These are phyloP conservation scores for Ogataea corticis DNA, from an alignment of 805 yeast species.

Conservation along the genomic window DNA sequence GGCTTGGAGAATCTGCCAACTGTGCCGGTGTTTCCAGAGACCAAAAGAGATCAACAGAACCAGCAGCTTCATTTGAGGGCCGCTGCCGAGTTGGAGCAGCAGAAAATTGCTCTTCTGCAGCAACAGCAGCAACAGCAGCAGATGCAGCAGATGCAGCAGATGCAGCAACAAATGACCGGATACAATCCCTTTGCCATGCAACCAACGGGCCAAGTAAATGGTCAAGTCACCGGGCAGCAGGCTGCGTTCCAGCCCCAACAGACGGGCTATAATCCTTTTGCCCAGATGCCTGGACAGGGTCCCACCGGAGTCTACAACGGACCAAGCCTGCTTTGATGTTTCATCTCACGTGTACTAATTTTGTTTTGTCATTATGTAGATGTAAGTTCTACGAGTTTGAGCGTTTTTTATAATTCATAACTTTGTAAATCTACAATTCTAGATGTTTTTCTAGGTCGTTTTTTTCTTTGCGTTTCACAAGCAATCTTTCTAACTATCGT, in stretches of 20 bases:
- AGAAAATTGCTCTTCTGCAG: constrained; percentile 12
- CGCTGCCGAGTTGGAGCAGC: constrained; percentile 23
- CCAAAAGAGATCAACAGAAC: constrained; percentile 32
- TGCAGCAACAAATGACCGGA: constrained; percentile 15
- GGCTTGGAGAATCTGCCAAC: constrained; percentile 70
- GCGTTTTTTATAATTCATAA: no score
- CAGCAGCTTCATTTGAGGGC: constrained; percentile 25
- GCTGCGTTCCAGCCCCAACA: constrained; percentile 10
- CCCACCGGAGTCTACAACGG: constrained; percentile 27
- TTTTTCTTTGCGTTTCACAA: no score
- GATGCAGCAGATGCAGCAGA: constrained; percentile 17
- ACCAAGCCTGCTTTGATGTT: constrained; percentile 28
- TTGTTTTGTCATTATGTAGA: neutral
- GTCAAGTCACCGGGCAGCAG: neutral
- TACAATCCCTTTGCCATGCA: constrained; percentile 22
- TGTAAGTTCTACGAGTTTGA: no score
- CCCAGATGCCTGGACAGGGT: constrained; percentile 3
- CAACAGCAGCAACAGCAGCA: constrained; percentile 17
- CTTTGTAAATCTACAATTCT: no score
- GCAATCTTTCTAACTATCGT: neutral
- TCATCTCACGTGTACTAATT: constrained; percentile 2
- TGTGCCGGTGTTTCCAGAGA: constrained; percentile 67
- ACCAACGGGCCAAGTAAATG: constrained; percentile 5
- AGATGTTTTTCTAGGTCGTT: no score
- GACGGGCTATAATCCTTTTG: constrained; percentile 16